Conservation (phyloP, 352 stramenopile species). For the Globisporangium okanoganense region DNA sequence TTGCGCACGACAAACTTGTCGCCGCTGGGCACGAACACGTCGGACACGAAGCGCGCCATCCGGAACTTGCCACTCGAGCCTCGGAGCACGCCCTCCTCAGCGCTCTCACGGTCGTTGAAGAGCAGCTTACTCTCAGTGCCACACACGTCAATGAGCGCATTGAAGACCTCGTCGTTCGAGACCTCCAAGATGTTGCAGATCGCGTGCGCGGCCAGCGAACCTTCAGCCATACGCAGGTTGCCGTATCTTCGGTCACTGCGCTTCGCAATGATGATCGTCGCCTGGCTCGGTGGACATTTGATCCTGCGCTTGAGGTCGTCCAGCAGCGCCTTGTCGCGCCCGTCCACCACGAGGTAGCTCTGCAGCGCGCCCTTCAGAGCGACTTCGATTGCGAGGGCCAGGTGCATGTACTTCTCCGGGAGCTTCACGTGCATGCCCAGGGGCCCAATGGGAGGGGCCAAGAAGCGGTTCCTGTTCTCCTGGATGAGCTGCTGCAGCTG, state of each 20-base stretch:
- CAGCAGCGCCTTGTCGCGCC: conserved; percentile 68
- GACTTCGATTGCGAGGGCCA: conserved; percentile 68
- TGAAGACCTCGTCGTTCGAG: conserved; percentile 74
- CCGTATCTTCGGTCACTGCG: conserved; percentile 46
- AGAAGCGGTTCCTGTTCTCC: conserved; percentile 61
- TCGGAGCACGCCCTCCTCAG: conserved; percentile 50
- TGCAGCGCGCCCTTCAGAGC: conserved; percentile 67
- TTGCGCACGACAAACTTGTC: conserved; percentile 77
- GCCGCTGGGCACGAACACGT: conserved; percentile 66
- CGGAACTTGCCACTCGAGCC: conserved; percentile 54
- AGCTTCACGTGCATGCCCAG: conserved; percentile 74
- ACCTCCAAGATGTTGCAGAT: conserved; percentile 81
- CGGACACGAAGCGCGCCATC: conserved; percentile 60
- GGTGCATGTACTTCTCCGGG: conserved; percentile 58
- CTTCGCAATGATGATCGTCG: conserved; percentile 78
- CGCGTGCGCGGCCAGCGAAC: conserved; percentile 43
- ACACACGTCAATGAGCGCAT: conserved; percentile 74
- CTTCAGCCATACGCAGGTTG: conserved; percentile 54
- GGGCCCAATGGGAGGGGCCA: conserved; percentile 61
- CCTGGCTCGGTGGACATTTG: conserved; percentile 64
- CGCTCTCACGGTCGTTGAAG: conserved; percentile 53
- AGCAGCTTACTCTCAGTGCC: conserved; percentile 74
- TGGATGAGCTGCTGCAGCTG: conserved; percentile 76
- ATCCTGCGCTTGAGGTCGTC: conserved; percentile 69
- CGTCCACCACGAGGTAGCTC: conserved; percentile 77